Percentiles rank a stretch among this genome's conserved stretches.
These are phyloP conservation scores for Omphalotus guepiniiformis DNA, from an alignment of 768 basidiomycete genomes.

Conservation along the genomic window DNA sequence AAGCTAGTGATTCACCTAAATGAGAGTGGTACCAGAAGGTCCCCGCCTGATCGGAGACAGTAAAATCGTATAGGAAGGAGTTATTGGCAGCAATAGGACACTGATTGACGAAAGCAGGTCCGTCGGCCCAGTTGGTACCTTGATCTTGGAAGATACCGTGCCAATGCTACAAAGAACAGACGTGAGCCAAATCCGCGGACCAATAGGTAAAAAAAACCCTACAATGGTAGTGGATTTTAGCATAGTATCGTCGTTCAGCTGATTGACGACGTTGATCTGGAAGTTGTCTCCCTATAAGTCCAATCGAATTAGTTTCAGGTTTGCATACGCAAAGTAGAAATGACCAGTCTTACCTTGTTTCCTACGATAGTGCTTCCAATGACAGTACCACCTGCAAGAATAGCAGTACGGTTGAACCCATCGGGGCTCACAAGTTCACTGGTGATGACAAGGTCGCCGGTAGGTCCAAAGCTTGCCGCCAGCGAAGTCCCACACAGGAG, in stretches of 20 bases:
- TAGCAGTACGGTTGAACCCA: conserved; percentile 24
- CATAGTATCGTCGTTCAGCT: conserved; percentile 33
- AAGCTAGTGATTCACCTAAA: background rate
- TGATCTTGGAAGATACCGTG: conserved; percentile 28
- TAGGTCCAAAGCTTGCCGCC: conserved; percentile 21
- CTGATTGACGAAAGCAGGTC: conserved; percentile 32
- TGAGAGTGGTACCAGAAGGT: conserved; percentile 40
- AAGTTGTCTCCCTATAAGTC: conserved; percentile 34
- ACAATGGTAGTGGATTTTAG: conserved; percentile 38
- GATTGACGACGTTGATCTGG: conserved; percentile 37
- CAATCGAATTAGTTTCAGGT: too few species aligned
- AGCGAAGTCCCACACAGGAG: too few species aligned
- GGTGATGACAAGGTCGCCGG: conserved; percentile 22
- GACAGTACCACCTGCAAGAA: conserved; percentile 25
- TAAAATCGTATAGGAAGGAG: conserved; percentile 39
- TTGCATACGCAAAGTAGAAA: too few species aligned
- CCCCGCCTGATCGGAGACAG: conserved; percentile 33
- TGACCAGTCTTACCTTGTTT: conserved; percentile 30
- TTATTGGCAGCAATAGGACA: conserved; percentile 38
- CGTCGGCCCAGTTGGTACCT: conserved; percentile 30
- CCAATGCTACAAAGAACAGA: conserved; percentile 23
- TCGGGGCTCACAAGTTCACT: conserved; percentile 29
- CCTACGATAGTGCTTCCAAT: conserved; percentile 33
- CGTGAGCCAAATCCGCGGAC: background rate
- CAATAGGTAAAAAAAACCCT: conserved; percentile 9